Evolutionary conservation across 2,329 filamentous ascomycete species (phyloP), one percentile per base, ranked within the genome.

Genomic region (Harringtonia aguacate): DNA sequence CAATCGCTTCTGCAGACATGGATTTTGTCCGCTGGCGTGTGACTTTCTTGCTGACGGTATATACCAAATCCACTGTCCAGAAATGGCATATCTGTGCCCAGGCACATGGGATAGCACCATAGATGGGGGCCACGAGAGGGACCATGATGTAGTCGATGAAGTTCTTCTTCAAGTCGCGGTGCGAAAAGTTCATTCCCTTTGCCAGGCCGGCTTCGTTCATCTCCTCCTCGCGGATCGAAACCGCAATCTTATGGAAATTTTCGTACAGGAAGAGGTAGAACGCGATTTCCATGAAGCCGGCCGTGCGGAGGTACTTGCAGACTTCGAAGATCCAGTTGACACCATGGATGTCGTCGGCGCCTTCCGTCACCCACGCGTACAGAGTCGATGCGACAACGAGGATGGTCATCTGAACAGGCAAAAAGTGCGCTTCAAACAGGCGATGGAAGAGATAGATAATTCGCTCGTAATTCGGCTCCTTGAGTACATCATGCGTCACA

Each of bases 361-460:
- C 65, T 45, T 75, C 66, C 14, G 73, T 72, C 28, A 76, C 62
- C 55, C 70, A 68, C 33, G 70, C 63, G 58, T 79, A 85, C 4
- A 84, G 53, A 1, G 75, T 72, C 0, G 79, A 81, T 3, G 77
- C 69, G 36, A 84, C 53, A 22, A 85, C 67, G 24, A 84, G 65
- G 37, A 84, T 74, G 8, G 73, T 75, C 63, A 78, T 77, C 53
- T 86, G 81, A 15, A 79, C 70, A 0, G 81, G 80, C 21, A 86
- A 64, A 57, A 85, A 85, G 58, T 86, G 81, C 0, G 81, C 81
- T 58, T 86, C 81, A 53, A 82, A 86, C n/a, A 86, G 64, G 17
- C 82, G 75, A 56, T 82, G 78, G 55, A 72, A 70, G 28, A 85
- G 67, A 43, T 74, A 70, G 50, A 77, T 58, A 37, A 79, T 67